Base-by-base conservation (phyloP, 345 rosid genomes). In the Citrus australasica region DNA sequence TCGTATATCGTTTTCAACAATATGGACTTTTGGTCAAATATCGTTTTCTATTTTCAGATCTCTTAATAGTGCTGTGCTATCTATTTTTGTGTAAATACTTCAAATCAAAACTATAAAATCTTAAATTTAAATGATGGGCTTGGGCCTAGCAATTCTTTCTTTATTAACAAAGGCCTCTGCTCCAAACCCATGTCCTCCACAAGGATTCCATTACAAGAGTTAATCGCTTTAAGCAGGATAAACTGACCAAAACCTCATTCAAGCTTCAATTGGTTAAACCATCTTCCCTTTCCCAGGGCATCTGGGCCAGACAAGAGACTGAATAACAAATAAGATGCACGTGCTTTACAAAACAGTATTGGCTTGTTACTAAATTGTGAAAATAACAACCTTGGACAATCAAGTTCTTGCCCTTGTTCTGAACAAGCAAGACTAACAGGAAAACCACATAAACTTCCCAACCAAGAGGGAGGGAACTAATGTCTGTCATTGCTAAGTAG, bases 371-470 rank as follows among this genome's bases (percentile, higher is more conserved):
- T 40, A 40, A 42, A 11, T 11, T 42, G 16, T 3, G 48, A 42
- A 10, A 11, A 42, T 42, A 42, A 42, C 48, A 42, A 42, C 48
- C 4, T 3, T 42, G 48, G 48, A 11, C 48, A 42, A 11, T 42
- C 16, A 42, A 42, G 48, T 42, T 42, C 14, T 71, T 83, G 75
- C 81, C 82, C 30, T 68, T 76, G 81, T 73, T 79, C 81, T 87
- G 92, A 71, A 87, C 87, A 40, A 85, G 88, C 79, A 91, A 76
- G 78, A 85, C 89, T 76, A 91, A 42, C 28, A 91, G 83, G 81
- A 86, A 64, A 82, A 79, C 77, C 1, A 89, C 88, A 17, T 73
- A 80, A 79, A 88, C 86, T 81, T 91, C 92, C 88, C 90, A 89
- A 21, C 85, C 86, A 35, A 76, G 84, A 63, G 77, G 71, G 32